These are phyloP conservation scores for Vararia minispora DNA, from an alignment of 768 basidiomycete genomes.

Conservation along the genomic window DNA sequence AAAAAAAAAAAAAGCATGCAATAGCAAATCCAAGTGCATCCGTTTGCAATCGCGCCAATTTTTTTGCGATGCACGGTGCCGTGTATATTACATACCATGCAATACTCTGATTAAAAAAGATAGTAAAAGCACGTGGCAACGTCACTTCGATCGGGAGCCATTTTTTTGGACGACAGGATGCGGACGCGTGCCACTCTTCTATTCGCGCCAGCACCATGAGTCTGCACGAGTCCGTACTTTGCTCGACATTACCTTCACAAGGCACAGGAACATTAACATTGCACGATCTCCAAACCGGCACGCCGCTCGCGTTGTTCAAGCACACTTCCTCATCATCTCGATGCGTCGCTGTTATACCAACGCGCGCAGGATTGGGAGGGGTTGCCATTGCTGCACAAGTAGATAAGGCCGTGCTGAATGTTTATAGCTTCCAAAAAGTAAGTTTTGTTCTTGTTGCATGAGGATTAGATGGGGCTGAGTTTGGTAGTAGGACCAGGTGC, in stretches of 20 bases:
- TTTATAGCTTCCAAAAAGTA: constrained; percentile 93
- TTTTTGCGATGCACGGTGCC: no score
- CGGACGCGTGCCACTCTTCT: neutral
- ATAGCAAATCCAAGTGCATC: no score
- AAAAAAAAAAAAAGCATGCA: constrained; percentile 2
- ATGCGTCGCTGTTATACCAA: constrained; percentile 59
- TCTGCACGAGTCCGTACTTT: constrained; percentile 60
- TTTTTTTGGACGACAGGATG: neutral
- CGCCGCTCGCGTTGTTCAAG: constrained; percentile 77
- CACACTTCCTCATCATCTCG: constrained; percentile 58
- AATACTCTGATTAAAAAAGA: no score
- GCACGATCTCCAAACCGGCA: constrained; percentile 75
- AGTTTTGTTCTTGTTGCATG: constrained; percentile 9
- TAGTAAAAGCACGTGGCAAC: no score
- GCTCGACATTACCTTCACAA: constrained; percentile 42
- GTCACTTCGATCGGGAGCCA: no score
- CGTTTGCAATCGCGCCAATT: no score
- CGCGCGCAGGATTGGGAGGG: constrained; percentile 67
- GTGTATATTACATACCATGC: no score
- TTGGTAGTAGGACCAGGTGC: constrained; percentile 69
- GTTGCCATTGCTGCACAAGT: constrained; percentile 76
- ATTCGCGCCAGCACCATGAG: constrained; percentile 29
- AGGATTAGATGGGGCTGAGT: neutral
- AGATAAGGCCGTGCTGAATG: constrained; percentile 80
- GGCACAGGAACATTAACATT: constrained; percentile 58